These are phyloP conservation scores for Pleurostoma richardsiae DNA, from an alignment of 2,329 filamentous ascomycete genomes.

Conservation along the genomic window DNA sequence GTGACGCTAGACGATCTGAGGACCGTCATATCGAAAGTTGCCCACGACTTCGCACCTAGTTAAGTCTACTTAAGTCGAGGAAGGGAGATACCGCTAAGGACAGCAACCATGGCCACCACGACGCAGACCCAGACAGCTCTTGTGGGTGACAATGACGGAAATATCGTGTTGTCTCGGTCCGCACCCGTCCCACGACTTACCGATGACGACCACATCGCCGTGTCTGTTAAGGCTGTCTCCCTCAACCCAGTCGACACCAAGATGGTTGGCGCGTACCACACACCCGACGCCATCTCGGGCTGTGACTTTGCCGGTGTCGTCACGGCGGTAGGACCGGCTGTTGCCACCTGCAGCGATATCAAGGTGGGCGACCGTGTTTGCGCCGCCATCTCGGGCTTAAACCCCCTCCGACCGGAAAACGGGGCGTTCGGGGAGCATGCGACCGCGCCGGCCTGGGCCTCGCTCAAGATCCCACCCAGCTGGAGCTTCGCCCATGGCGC, in stretches of 20 bases:
- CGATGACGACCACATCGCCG: no score
- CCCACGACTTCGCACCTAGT: no score
- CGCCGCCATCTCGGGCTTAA: slow-evolving; percentile 26
- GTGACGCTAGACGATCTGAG: no score
- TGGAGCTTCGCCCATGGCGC: slow-evolving; percentile 23
- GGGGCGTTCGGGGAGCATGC: slow-evolving; percentile 31
- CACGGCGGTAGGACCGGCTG: slow-evolving; percentile 8
- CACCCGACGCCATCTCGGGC: slow-evolving; percentile 12
- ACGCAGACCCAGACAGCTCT: no score
- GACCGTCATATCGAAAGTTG: no score
- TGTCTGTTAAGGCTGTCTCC: slow-evolving; percentile 4
- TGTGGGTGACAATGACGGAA: no score
- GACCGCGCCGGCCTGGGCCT: slow-evolving; percentile 17
- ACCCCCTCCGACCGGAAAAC: slow-evolving; percentile 16
- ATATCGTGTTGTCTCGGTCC: no score
- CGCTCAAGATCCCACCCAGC: slow-evolving; percentile 21
- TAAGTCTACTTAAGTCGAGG: no score
- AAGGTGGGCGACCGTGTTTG: slow-evolving; percentile 27
- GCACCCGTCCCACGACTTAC: no score
- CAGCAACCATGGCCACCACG: no score
- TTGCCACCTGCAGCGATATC: slow-evolving; percentile 10
- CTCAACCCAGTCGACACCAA: slow-evolving; percentile 17
- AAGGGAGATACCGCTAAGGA: no score
- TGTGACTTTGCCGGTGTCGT: slow-evolving; percentile 15
- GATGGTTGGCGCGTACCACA: slow-evolving; percentile 8